Evolutionary conservation across 2,329 filamentous ascomycete genomes (phyloP), one percentile per base, ranked within the genome.

Genomic region (Nigrograna mackinnonii): DNA sequence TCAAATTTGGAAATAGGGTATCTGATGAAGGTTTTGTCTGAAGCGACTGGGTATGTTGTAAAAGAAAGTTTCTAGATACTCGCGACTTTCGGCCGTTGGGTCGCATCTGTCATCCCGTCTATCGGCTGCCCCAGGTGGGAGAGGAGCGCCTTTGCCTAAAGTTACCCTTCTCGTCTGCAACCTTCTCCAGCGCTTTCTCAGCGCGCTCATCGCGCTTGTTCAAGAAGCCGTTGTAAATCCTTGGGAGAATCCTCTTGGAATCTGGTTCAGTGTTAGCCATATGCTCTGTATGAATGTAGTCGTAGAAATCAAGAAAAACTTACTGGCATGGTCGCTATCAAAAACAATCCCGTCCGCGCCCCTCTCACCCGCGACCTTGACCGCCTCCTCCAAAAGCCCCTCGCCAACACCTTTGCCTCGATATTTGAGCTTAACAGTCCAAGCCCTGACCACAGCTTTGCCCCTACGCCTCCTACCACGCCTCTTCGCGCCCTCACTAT

Each of bases 291-390:
- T 9, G 24, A 28, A 20, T 22, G 19, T 18, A 17, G 11, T 14
- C 24, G 14, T 28, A 28, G 24, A 28, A 28, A 28, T 28, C 11
- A 36, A 19, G 13, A 5, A 34, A 31, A 37, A 74, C 75, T 67
- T 83, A 78, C 92, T 90, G 33, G 88, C 89, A 73, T 95, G 90
- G 51, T 87, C 82, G 39, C 77, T 73, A 5, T 86, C 87, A 65
- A 95, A 95, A 2, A 84, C 82, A 38, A 91, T 74, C 44, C 83
- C 83, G 44, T 80, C 80, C 31, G 88, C 87, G 44, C 86, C 86
- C 58, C 79, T 80, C 66, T 84, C 83, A 54, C 80, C 79, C 46
- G 86, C 85, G 41, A 86, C 66, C 43, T 77, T 77, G 2, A 91
- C 83, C 2, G 87, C 89, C 54, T 88, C 86, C 53, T 86, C 80